phyloP scores from a whole-genome alignment of 2,329 filamentous ascomycete genomes.

The Ophiosphaerella narmari region DNA sequence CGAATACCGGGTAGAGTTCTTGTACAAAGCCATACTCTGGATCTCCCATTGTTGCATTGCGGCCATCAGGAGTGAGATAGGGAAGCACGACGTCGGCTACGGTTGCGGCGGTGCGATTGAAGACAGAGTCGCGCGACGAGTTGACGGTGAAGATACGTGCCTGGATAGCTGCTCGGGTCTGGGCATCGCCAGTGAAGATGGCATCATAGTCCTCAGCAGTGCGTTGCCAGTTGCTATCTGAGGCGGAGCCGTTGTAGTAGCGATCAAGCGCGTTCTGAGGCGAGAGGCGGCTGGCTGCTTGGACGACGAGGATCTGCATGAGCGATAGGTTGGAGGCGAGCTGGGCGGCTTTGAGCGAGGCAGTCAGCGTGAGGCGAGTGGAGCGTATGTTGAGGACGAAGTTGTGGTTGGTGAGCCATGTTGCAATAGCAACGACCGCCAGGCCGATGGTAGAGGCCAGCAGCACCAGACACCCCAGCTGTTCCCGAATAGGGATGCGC shows the following conservation, averaged over 20 bases:
- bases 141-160: constrained; percentile 74
- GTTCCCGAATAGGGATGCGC: constrained; percentile 86
- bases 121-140: constrained; percentile 54
- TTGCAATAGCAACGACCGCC: constrained; percentile 78
- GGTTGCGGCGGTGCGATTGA: constrained; percentile 53
- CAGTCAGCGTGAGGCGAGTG: constrained; percentile 73
- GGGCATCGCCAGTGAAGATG: constrained; percentile 66
- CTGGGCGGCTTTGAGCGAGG: constrained; percentile 83
- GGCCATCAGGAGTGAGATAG: constrained; percentile 63
- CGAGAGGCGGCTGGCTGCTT: constrained; percentile 68
- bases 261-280: constrained; percentile 58
- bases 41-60: constrained; percentile 65
- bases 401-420: constrained; percentile 64
- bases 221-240: constrained; percentile 61
- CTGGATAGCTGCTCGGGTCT: constrained; percentile 64
- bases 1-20: constrained; percentile 77
- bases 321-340: constrained; percentile 78
- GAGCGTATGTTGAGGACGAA: constrained; percentile 64
- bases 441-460: constrained; percentile 74
- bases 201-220: constrained; percentile 70
- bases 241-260: constrained; percentile 61
- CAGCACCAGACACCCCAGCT: constrained; percentile 80
- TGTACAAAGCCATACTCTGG: constrained; percentile 69
- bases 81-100: constrained; percentile 63
- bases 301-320: constrained; percentile 73